Evolutionary conservation across 192 early-diverging fungal genomes (phyloP).

Genomic region (Coemansia sp.): DNA sequence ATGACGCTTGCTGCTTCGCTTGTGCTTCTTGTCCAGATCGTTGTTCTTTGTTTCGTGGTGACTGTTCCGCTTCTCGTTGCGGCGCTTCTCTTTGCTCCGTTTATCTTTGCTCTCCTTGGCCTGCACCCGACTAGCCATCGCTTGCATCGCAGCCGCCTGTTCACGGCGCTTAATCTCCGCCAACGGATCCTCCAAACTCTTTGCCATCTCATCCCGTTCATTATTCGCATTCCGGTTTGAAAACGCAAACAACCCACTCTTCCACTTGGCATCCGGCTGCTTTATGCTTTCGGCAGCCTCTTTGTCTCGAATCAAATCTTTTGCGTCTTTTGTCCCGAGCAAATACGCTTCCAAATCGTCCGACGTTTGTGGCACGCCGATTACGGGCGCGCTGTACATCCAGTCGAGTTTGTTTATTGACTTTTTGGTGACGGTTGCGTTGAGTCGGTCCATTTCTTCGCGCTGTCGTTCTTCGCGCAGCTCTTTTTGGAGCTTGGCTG

Average conservation of each 20-base stretch:
- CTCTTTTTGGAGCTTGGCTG: slow-evolving; percentile 89
- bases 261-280: slow-evolving; percentile 28
- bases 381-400: slow-evolving; percentile 83
- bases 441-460: slow-evolving; percentile 77
- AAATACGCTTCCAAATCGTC: slow-evolving; percentile 87
- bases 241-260: slow-evolving; percentile 50
- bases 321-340: slow-evolving; percentile 85
- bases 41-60: neutral
- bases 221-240: slow-evolving; percentile 74
- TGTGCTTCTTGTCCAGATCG: slow-evolving; percentile 5
- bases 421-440: slow-evolving; percentile 70
- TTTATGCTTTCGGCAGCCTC: neutral
- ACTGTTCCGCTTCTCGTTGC: neutral
- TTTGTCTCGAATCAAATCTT: slow-evolving; percentile 60
- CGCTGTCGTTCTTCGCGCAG: slow-evolving; percentile 85
- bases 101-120: neutral
- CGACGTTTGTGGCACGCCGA: slow-evolving; percentile 49
- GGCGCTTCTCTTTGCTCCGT: neutral
- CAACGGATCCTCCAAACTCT: slow-evolving; percentile 91
- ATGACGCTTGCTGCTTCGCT: slow-evolving; percentile 3
- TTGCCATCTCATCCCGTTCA: slow-evolving; percentile 74
- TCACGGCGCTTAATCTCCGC: slow-evolving; percentile 85
- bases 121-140: slow-evolving; percentile 33
- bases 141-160: slow-evolving; percentile 70
- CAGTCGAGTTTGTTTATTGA: slow-evolving; percentile 83